Base-by-base conservation (phyloP, 352 stramenopile species). In the Lagenidium sp. region DNA sequence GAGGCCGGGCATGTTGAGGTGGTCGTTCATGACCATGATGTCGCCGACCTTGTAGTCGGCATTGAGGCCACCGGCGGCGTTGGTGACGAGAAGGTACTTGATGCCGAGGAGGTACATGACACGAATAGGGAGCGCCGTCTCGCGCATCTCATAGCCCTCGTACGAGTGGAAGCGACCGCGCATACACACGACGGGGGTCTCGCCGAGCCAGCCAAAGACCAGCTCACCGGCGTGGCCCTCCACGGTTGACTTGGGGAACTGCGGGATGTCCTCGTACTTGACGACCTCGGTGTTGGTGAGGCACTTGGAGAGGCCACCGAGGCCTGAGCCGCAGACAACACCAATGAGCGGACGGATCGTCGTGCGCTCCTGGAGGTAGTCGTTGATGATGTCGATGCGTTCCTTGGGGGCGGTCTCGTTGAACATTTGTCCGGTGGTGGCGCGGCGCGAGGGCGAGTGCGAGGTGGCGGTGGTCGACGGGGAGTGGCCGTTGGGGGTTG, bases 131-230 rank as follows among this genome's bases (percentile, higher is more conserved):
- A 98, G 59, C 16, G 92, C 82, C 18, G 95, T 95, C 25, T 95
- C 95, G 40, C 88, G 76, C 74, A 98, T 97, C 23, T 80, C 73
- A 68, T 98, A 95, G 50, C 96, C 96, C 62, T 98, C 93, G 61
- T 98, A 99, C 44, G 69, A 93, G 75, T 99, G 95, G 68, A 98
- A 98, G 50, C 96, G 72, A 30, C 95, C 95, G 23, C 90, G 80
- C 75, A 98, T 97, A 59, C 89, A 97, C 25, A 98, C 86, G 31
- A 97, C 76, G 21, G 64, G 61, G 30, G 84, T 68, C 41, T 68
- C 78, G 19, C 80, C 66, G n/a, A 98, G 49, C 22, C 80, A 76
- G 22, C 91, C 93, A 46, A 97, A 97, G n/a, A 98, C 90, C n/a
- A 98, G 64, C 65, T 98, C 92, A 26, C 91, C 90, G 15, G 77